These are phyloP conservation scores for Artemisia argyi DNA, from an alignment of 129 eudicot genomes.

Conservation along the genomic window DNA sequence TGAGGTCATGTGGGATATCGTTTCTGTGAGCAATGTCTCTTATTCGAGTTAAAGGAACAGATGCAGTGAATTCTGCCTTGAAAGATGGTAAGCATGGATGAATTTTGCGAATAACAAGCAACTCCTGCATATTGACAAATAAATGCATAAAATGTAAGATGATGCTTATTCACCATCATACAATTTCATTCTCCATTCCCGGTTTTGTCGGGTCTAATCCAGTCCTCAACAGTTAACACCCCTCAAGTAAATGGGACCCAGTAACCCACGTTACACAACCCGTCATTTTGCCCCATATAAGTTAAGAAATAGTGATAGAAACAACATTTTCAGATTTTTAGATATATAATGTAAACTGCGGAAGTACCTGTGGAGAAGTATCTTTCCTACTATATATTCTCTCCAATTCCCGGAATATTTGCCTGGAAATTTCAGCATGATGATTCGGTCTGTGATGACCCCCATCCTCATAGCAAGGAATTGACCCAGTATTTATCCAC, in stretches of 20 bases:
- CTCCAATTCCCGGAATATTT: conserved; percentile 86
- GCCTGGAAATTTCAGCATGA: conserved; percentile 98
- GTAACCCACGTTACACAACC: no score
- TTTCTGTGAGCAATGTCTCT: conserved; percentile 94
- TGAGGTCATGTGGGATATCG: conserved; percentile 95
- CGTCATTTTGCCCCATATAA: no score
- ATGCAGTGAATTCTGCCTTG: conserved; percentile 97
- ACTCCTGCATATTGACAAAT: conserved; percentile 56
- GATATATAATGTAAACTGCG: neutral
- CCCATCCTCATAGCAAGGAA: conserved; percentile 96
- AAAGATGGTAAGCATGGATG: conserved; percentile 97
- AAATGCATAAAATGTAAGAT: conserved; percentile 6
- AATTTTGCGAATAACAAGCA: conserved; percentile 85
- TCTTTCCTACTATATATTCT: conserved; percentile 69
- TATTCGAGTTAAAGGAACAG: conserved; percentile 90
- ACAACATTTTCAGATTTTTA: neutral
- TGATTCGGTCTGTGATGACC: conserved; percentile 93
- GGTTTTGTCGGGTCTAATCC: no score
- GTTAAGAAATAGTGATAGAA: no score
- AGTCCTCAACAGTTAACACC: no score
- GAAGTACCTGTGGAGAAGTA: conserved; percentile 72
- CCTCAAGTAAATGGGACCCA: no score
- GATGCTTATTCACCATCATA: conserved; percentile 12
- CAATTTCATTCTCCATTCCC: neutral
- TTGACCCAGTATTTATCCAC: conserved; percentile 98